phyloP scores from a whole-genome alignment of 495 filamentous ascomycete genomes.

The Penicillium fimorum region DNA sequence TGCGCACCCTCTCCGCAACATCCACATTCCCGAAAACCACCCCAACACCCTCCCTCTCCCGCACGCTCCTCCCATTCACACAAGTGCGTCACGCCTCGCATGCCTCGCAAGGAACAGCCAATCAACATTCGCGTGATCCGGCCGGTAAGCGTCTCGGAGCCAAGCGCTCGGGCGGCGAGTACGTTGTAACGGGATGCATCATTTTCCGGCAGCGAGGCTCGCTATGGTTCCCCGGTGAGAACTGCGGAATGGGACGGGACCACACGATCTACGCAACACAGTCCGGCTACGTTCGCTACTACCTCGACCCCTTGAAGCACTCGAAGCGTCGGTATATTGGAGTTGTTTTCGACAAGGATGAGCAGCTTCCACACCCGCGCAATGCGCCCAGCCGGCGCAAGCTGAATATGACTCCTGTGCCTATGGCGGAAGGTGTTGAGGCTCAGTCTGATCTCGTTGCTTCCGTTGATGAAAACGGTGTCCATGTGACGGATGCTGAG shows the following conservation, averaged over 20 bases:
- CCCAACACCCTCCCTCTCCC: conserved; percentile 26
- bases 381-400: conserved; percentile 63
- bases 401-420: conserved; percentile 63
- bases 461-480: conserved; percentile 28
- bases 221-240: conserved; percentile 91
- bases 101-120: conserved; percentile 84
- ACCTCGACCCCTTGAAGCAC: conserved; percentile 76
- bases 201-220: conserved; percentile 97
- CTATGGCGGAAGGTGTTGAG: conserved; percentile 36
- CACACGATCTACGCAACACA: conserved; percentile 90
- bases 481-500: conserved; percentile 34
- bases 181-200: conserved; percentile 92
- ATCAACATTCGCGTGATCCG: conserved; percentile 74
- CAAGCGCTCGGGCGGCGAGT: conserved; percentile 88
- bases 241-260: conserved; percentile 90
- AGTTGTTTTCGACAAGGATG: conserved; percentile 74
- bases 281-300: conserved; percentile 92
- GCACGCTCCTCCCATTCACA: conserved; percentile 34
- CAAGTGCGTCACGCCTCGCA: conserved; percentile 75
- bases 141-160: conserved; percentile 92
- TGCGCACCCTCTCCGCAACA: conserved; percentile 41
- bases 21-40: conserved; percentile 28
- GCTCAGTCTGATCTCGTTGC: conserved; percentile 38
- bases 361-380: conserved; percentile 66
- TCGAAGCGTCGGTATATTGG: conserved; percentile 89